Evolutionary conservation across 2,329 filamentous ascomycete genomes (phyloP).

Genomic region (Pseudogymnoascus sp.): DNA sequence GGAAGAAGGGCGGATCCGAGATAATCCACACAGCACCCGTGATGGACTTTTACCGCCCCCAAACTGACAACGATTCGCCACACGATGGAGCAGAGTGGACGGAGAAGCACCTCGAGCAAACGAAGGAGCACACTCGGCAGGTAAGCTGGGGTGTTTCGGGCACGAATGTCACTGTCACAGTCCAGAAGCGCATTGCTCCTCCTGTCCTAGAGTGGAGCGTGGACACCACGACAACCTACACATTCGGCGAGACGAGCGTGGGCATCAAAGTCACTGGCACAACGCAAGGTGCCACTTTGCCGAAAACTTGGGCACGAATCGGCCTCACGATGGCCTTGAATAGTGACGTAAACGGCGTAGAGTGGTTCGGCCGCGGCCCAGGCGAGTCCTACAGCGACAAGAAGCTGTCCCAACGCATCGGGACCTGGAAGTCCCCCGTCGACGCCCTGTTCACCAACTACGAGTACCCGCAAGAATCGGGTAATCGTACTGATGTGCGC

Average conservation of each 20-base stretch:
- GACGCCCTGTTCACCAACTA: conserved; percentile 50
- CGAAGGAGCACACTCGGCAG: conserved; percentile 34
- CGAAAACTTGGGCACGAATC: conserved; percentile 52
- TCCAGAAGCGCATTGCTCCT: conserved; percentile 49
- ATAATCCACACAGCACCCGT: conserved; percentile 37
- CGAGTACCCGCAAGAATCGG: conserved; percentile 60
- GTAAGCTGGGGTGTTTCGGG: conserved; percentile 18
- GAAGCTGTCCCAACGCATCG: conserved; percentile 50
- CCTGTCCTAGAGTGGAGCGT: conserved; percentile 54
- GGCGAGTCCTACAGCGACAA: conserved; percentile 60
- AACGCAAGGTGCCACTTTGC: conserved; percentile 40
- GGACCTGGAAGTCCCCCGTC: conserved; percentile 39
- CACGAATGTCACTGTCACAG: conserved; percentile 32
- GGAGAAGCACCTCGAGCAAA: conserved; percentile 38
- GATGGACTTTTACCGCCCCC: conserved; percentile 30
- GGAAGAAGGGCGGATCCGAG: conserved; percentile 32
- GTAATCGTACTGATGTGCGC: conserved; percentile 54
- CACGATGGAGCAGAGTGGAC: conserved; percentile 48
- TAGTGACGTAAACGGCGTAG: conserved; percentile 30
- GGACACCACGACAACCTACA: conserved; percentile 44
- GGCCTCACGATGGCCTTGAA: conserved; percentile 45
- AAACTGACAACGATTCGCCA: conserved; percentile 14
- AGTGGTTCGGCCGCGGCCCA: conserved; percentile 62
- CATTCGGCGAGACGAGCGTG: conserved; percentile 41
- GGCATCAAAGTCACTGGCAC: conserved; percentile 41